These are phyloP conservation scores for Lepiota brunneoincarnata DNA, from an alignment of 768 basidiomycete genomes.

Conservation along the genomic window DNA sequence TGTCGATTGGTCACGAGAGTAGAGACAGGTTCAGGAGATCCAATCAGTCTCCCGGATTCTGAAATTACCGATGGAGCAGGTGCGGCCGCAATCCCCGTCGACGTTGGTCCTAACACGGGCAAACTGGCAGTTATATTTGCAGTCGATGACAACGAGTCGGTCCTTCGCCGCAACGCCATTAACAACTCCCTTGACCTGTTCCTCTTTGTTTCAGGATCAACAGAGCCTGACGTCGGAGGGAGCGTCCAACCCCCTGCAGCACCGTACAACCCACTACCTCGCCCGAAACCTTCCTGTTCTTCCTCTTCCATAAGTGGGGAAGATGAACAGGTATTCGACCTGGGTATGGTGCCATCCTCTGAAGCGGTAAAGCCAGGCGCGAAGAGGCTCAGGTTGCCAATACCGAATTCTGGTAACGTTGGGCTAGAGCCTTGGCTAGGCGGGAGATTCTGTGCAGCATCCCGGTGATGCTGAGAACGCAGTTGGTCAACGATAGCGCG, in stretches of 20 bases:
- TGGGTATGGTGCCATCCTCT: not conserved
- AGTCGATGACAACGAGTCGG: constrained; percentile 5
- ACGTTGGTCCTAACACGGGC: not conserved
- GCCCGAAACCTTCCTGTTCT: not conserved
- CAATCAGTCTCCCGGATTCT: constrained; percentile 4
- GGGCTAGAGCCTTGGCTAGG: constrained; percentile 10
- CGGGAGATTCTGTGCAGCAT: constrained; percentile 9
- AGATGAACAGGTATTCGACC: not conserved
- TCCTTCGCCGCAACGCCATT: constrained; percentile 10
- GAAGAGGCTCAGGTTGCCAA: not conserved
- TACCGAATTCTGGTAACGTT: constrained; percentile 1
- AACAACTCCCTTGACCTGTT: constrained; percentile 11
- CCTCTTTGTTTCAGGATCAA: constrained; percentile 10
- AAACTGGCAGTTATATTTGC: not conserved
- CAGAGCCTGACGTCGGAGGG: not conserved
- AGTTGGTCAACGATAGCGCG: constrained; percentile 58
- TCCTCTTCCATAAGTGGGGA: constrained; percentile 7
- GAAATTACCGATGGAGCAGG: not conserved
- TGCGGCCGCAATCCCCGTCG: not conserved
- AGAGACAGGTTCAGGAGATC: constrained; percentile 3
- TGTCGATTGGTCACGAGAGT: too few relatives aligned
- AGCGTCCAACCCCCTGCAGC: constrained; percentile 8
- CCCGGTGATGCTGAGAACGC: constrained; percentile 30
- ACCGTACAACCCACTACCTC: not conserved
- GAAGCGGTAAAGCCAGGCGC: not conserved